Evolutionary conservation across 345 rosid species (phyloP), one percentile per base, ranked within the genome.

Genomic region (Corchorus capsularis): DNA sequence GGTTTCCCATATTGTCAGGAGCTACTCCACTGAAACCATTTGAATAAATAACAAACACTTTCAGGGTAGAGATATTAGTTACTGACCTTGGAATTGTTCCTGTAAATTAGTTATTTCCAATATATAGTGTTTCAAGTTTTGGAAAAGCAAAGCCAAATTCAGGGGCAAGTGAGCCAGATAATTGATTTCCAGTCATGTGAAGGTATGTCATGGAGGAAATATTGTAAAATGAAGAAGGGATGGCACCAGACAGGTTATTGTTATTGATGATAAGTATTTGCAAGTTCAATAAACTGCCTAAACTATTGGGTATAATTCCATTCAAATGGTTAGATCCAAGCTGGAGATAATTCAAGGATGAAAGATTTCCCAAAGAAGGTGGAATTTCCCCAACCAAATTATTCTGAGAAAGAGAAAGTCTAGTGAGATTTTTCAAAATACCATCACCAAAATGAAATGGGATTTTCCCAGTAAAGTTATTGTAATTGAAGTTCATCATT

Each of bases 51-150:
- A 55, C 72, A 27, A 83, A 43, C 5, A 13, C 0, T 41, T 12
- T n/a, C 53, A 86, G 54, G 20, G 43, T 35, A 3, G 86, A 81
- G 13, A 78, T 80, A 76, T 86, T 86, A 20, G 80, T 39, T 13
- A 86, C 10, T 4, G 83, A 72, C n/a, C n/a, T 12, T 35, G 85
- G 85, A 47, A 85, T 78, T 10, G 34, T 12, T 8, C 87, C 89
- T 0, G 43, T 73, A 27, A 88, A 66, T 19, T 50, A 47, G 22
- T 87, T 82, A 2, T 1, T 35, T 46, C 78, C 81, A 4, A 76
- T 16, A 75, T 47, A 37, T 2, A 73, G 20, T 8, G 4, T 0
- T 1, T 54, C 52, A 47, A 75, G 74, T 10, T 77, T 68, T 3
- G 72, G 79, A 47, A 79, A 71, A 12, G 79, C 53, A n/a, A 70